Evolutionary conservation across 2,329 filamentous ascomycete species (phyloP), one percentile per base, ranked within the genome.

Genomic region (Claviceps sp.): DNA sequence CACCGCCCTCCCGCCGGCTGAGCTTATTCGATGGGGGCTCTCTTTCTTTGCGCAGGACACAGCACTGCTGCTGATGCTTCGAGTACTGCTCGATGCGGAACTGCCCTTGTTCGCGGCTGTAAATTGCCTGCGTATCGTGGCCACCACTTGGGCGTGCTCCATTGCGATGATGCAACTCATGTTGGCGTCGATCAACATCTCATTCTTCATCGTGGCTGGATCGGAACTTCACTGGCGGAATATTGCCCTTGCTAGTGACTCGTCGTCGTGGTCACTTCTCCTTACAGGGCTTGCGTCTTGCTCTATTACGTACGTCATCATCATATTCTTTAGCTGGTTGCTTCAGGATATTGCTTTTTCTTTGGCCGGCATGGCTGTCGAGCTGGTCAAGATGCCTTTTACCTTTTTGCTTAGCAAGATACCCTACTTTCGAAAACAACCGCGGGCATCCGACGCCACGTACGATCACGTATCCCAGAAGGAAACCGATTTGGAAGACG

Each of bases 41-140:
- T 66, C 66, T 2, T 69, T 69, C 51, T 67, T 67, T 51, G 58
- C 60, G 4, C 65, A 68, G 41, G 67, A 69, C 20, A 54, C 63
- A 0, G 47, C 61, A 5, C 55, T 67, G 4, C 57, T 69, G 3
- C 54, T 68, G 13, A 22, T 65, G 30, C 59, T 67, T 42, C 59
- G 65, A 6, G 55, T 66, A 1, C 56, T 68, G 2, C 60, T 68
- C 46, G 60, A 63, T 48, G 41, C 34, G 3, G 55, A 58, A 2
- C 20, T 46, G 40, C 48, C 53, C 22, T 41, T 57, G 5, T 57
- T 54, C n/a, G 49, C 54, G 54, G 56, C 50, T 52, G 54, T 60
- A 42, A 44, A 50, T 11, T 57, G 54, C 45, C 47, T 64, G n/a
- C 59, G 59, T 13, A 55, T 53, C 42, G 5, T 54, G 9, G 41